Evolutionary conservation across 2,329 filamentous ascomycete species (phyloP).

Genomic region (Verticillium nonalfalfae): DNA sequence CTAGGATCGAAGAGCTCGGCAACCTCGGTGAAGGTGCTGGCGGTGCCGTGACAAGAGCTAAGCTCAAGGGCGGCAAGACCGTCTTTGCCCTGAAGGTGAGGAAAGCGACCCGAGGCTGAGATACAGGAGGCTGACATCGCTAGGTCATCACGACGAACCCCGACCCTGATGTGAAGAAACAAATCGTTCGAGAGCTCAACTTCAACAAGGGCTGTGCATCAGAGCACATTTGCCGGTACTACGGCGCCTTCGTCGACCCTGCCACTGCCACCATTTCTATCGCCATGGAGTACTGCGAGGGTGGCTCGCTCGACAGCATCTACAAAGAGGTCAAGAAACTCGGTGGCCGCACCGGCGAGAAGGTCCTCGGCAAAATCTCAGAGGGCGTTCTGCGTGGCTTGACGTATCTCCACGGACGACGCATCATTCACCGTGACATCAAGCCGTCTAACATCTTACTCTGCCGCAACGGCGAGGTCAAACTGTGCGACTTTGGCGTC

Average conservation of each 20-base stretch:
- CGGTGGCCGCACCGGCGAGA: conserved; percentile 90
- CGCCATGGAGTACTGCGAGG: conserved; percentile 98
- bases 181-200: conserved; percentile 90
- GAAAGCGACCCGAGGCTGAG: neutral
- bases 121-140: neutral
- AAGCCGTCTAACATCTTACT: conserved; percentile 97
- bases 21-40: conserved; percentile 91
- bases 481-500: conserved; percentile 97
- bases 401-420: conserved; percentile 89
- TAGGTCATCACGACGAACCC: conserved; percentile 98
- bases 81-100: conserved; percentile 91
- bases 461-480: conserved; percentile 87
- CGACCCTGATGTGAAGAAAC: conserved; percentile 95
- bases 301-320: conserved; percentile 90
- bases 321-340: conserved; percentile 97
- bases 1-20: conserved; percentile 81
- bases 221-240: conserved; percentile 94
- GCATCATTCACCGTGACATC: conserved; percentile 98
- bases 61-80: conserved; percentile 84
- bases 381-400: conserved; percentile 91
- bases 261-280: conserved; percentile 97
- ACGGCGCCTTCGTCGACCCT: conserved; percentile 93
- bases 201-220: conserved; percentile 98
- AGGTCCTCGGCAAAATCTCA: conserved; percentile 92
- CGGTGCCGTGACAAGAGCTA: conserved; percentile 87